phyloP scores from a whole-genome alignment of 23 red algal species.

The Agarophyton chilense region DNA sequence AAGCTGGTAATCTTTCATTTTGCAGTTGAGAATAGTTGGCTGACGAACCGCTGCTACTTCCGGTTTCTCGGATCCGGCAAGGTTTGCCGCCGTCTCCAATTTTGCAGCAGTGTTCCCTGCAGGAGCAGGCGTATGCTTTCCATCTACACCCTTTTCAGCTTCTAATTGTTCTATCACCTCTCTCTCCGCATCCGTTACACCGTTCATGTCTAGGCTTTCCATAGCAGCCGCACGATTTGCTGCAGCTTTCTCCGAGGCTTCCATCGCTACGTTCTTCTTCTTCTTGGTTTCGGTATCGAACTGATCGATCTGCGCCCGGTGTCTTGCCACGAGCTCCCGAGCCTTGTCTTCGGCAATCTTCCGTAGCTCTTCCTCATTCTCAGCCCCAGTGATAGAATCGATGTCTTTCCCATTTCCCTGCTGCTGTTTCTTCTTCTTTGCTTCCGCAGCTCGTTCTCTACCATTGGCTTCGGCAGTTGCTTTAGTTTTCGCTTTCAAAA shows the following conservation, averaged over 20 bases:
- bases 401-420: constrained; percentile 35
- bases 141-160: constrained; percentile 33
- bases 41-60: constrained; percentile 79
- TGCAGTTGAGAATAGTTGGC: constrained; percentile 84
- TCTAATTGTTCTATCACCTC: constrained; percentile 43
- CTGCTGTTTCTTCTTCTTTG: constrained; percentile 13
- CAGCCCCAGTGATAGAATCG: constrained; percentile 69
- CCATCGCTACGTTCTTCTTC: constrained; percentile 48
- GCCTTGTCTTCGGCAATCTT: constrained; percentile 58
- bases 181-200: constrained; percentile 43
- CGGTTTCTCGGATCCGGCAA: constrained; percentile 58
- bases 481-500: constrained; percentile 81
- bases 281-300: constrained; percentile 70
- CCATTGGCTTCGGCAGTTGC: constrained; percentile 75
- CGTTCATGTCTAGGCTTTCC: constrained; percentile 69
- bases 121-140: background rate
- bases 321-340: constrained; percentile 49
- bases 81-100: background rate
- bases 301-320: constrained; percentile 49
- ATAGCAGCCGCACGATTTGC: constrained; percentile 64
- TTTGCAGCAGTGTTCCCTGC: background rate
- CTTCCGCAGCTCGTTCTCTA: constrained; percentile 23
- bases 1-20: constrained; percentile 97
- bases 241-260: constrained; percentile 64
- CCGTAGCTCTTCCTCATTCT: constrained; percentile 75